Evolutionary conservation across 2,329 filamentous ascomycete species (phyloP).

Genomic region (Hymenoscyphus repandus): DNA sequence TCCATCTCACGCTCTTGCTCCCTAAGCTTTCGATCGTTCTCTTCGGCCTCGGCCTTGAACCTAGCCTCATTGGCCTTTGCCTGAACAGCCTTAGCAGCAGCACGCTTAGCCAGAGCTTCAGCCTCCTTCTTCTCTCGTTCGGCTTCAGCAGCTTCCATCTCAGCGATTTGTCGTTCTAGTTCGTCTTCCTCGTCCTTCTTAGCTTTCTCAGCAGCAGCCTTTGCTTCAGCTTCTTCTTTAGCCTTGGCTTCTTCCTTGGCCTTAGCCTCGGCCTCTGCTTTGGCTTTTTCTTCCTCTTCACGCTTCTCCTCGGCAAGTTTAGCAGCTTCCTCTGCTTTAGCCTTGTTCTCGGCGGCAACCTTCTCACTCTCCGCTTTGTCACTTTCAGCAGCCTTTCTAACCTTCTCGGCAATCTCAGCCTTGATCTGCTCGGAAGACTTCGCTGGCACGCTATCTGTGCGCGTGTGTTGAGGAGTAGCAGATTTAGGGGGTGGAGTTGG

Average conservation of each 20-base stretch:
- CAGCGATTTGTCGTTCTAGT: slow-evolving; percentile 53
- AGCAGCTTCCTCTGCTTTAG: slow-evolving; percentile 28
- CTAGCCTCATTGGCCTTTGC: slow-evolving; percentile 42
- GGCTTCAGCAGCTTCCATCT: slow-evolving; percentile 43
- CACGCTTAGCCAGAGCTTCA: slow-evolving; percentile 32
- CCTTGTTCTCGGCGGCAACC: slow-evolving; percentile 28
- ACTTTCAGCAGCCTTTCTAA: slow-evolving; percentile 35
- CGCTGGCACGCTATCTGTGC: slow-evolving; percentile 57
- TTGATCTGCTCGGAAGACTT: slow-evolving; percentile 80
- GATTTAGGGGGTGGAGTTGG: slow-evolving; percentile 77
- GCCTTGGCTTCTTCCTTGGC: slow-evolving; percentile 33
- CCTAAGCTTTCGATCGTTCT: slow-evolving; percentile 60
- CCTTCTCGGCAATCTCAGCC: slow-evolving; percentile 64
- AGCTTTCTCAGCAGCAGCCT: slow-evolving; percentile 29
- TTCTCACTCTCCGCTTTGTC: slow-evolving; percentile 20
- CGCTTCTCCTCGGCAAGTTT: slow-evolving; percentile 30
- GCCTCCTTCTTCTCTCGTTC: slow-evolving; percentile 30
- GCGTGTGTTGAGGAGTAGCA: slow-evolving; percentile 59
- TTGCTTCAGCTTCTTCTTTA: slow-evolving; percentile 30
- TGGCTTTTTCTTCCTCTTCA: slow-evolving; percentile 33
- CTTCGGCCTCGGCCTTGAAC: slow-evolving; percentile 44
- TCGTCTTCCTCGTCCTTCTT: slow-evolving; percentile 48
- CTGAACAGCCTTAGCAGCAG: slow-evolving; percentile 33
- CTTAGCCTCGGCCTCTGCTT: slow-evolving; percentile 31
- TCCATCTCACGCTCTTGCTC: slow-evolving; percentile 71